A percentile compares a stretch with the other conserved stretches of the same genome.
These are phyloP conservation scores for Didymella arachidicola DNA, from an alignment of 2,329 filamentous ascomycete species.

Conservation along the genomic window DNA sequence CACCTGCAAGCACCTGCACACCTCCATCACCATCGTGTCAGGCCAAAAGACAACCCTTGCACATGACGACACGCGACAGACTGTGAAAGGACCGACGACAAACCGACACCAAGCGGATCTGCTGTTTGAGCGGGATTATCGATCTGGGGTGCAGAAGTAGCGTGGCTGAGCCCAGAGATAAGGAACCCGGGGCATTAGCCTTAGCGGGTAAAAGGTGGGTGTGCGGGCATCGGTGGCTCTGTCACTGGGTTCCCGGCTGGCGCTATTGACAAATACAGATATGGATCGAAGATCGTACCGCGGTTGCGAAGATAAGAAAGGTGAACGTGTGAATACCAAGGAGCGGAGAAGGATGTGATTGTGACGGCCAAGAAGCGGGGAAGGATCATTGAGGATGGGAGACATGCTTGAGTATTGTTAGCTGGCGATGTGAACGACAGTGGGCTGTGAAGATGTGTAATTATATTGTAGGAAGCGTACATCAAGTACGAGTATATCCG, in stretches of 20 bases:
- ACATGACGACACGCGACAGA: not conserved
- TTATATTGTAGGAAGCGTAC: slow-evolving; percentile 15
- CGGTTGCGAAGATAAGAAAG: not conserved
- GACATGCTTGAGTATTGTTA: not conserved
- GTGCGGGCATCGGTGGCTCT: not conserved
- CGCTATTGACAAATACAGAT: not conserved
- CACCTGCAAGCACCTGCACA: not conserved
- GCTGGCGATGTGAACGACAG: not conserved
- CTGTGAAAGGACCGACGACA: not conserved
- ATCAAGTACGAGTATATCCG: slow-evolving; percentile 12
- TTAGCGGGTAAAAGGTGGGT: slow-evolving; percentile 1
- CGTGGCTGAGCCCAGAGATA: slow-evolving; percentile 4
- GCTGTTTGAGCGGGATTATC: not conserved
- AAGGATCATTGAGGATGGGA: not conserved
- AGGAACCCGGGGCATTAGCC: not conserved
- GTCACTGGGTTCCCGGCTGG: not conserved
- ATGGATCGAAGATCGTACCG: not conserved
- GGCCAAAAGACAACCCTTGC: not conserved
- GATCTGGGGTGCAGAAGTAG: slow-evolving; percentile 4
- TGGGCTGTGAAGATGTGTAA: not conserved
- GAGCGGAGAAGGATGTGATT: not conserved
- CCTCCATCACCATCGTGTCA: not conserved
- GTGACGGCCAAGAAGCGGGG: not conserved
- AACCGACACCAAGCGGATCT: not conserved
- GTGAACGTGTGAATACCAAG: not conserved